These are phyloP conservation scores for Aureobasidium musti DNA, from an alignment of 2,329 filamentous ascomycete genomes.

Conservation along the genomic window DNA sequence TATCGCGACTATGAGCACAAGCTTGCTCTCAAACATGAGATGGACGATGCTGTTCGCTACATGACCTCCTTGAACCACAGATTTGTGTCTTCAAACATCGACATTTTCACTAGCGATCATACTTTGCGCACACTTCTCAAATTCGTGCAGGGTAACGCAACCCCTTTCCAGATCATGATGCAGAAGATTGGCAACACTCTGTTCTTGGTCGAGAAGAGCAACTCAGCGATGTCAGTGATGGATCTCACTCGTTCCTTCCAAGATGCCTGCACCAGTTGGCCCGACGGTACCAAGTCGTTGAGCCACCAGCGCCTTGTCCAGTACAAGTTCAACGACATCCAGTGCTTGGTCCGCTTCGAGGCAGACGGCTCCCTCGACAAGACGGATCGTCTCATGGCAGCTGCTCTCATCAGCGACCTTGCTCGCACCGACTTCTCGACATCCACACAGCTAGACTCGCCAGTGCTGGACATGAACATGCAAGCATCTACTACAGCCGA, in stretches of 20 bases:
- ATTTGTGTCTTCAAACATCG: background rate
- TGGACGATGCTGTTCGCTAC: background rate
- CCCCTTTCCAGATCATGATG: background rate
- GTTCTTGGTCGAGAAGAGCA: background rate
- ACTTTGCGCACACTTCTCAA: background rate
- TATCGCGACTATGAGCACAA: background rate
- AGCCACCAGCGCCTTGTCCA: background rate
- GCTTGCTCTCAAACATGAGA: background rate
- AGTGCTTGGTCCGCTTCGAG: background rate
- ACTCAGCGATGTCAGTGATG: background rate
- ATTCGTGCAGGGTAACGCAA: background rate
- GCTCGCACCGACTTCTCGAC: background rate
- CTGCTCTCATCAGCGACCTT: constrained; percentile 6
- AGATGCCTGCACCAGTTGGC: background rate
- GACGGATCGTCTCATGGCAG: background rate
- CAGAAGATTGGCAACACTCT: background rate
- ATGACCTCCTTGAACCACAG: background rate
- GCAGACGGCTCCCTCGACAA: background rate
- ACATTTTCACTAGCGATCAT: constrained; percentile 5
- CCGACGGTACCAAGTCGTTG: background rate
- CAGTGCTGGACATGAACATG: background rate
- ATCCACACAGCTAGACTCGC: background rate
- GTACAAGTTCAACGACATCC: background rate
- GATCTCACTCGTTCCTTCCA: background rate
- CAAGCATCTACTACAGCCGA: background rate